Percentiles rank a stretch among this genome's conserved stretches.
Evolutionary conservation across 2,329 filamentous ascomycete genomes (phyloP).

Genomic region (Hymenotorrendiella dingleyae): DNA sequence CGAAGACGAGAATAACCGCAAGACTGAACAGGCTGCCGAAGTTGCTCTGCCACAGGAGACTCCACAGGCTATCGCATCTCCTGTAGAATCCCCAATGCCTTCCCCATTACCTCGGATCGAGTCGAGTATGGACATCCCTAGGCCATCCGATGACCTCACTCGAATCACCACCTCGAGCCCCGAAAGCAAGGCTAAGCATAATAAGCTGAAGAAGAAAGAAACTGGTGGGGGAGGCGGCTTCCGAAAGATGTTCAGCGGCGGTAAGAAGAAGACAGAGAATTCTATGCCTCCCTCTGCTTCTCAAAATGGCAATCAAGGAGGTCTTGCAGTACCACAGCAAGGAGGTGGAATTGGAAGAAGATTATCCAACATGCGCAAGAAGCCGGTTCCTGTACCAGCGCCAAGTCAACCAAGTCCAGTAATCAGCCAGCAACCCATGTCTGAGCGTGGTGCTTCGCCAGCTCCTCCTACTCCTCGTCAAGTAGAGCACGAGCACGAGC

Average conservation of each 20-base stretch:
- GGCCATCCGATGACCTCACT: constrained; percentile 22
- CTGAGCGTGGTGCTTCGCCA: constrained; percentile 26
- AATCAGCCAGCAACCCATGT: constrained; percentile 17
- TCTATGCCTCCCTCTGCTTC: constrained; percentile 46
- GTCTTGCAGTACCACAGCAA: constrained; percentile 25
- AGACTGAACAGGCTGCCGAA: constrained; percentile 33
- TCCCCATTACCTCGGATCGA: constrained; percentile 9
- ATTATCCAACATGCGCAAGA: constrained; percentile 37
- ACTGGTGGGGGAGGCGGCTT: constrained; percentile 41
- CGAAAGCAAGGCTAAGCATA: constrained; percentile 42
- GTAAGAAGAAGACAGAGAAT: constrained; percentile 55
- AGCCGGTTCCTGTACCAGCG: constrained; percentile 20
- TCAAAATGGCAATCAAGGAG: constrained; percentile 41
- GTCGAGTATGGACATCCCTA: constrained; percentile 17
- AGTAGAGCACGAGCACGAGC: constrained; percentile 30
- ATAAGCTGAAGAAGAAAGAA: constrained; percentile 50
- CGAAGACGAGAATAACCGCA: constrained; percentile 14
- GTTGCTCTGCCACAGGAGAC: constrained; percentile 19
- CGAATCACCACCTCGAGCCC: constrained; percentile 38
- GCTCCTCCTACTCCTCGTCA: constrained; percentile 27
- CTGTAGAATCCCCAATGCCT: constrained; percentile 2
- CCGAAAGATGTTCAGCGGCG: constrained; percentile 59
- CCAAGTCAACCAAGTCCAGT: constrained; percentile 23
- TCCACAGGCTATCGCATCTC: constrained; percentile 16
- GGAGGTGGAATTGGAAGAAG: constrained; percentile 31